Evolutionary conservation across 192 early-diverging fungal genomes (phyloP), one percentile per base, ranked within the genome.

Genomic region (Rhizophagus prolifer): DNA sequence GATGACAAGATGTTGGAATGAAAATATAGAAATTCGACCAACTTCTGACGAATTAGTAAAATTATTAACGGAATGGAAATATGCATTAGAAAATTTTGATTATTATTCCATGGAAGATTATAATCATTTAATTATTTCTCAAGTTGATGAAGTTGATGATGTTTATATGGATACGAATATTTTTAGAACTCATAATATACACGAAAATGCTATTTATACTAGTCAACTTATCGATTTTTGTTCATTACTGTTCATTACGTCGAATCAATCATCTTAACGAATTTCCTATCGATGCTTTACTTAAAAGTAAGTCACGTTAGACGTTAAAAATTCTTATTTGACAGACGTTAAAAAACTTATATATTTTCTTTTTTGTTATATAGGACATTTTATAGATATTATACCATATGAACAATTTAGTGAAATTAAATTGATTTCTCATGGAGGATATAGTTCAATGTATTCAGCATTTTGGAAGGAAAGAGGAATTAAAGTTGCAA

Each of bases 321-420:
- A n/a, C n/a, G n/a, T n/a, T n/a, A n/a, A n/a, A n/a, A n/a, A n/a
- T n/a, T n/a, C n/a, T n/a, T n/a, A n/a, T n/a, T n/a, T n/a, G n/a
- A n/a, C n/a, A n/a, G 30, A 31, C 30, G 2, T 34, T 34, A 50
- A 21, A 54, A 4, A 54, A 54, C 50, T n/a, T 19, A 21, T 6
- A 1, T 54, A 7, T 54, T 54, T 54, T 16, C 0, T 21, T 21
- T 54, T 54, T 54, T 6, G 21, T 54, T 7, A 7, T 21, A 54
- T 19, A 54, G 50, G 50, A 21, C 50, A 65, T 65, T 9, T 44
- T 10, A 44, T 65, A 65, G 3, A 65, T 30, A 14, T 26, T 21
- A 65, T 65, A 30, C 63, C 63, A 14, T 65, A 65, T 36, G 64
- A 66, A 66, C 64, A 66, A 66, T 66, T 66, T 66, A n/a, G n/a